phyloP scores from a whole-genome alignment of 2,329 filamentous ascomycete species.

The Ophiosphaerella narmari region DNA sequence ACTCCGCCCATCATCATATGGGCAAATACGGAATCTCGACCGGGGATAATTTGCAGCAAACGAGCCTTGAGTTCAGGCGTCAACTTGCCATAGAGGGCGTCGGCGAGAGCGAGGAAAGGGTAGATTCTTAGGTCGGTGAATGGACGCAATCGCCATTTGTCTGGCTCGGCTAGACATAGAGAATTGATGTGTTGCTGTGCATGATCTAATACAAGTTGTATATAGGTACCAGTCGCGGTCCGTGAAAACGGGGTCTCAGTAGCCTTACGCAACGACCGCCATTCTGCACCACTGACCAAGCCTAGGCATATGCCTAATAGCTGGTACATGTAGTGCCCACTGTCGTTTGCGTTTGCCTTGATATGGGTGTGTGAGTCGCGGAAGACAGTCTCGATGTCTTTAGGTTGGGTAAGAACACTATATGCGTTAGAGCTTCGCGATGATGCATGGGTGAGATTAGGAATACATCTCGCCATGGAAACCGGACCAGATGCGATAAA shows the following conservation, averaged over 20 bases:
- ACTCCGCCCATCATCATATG: conserved; percentile 45
- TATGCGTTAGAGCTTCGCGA: neutral
- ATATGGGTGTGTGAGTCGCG: conserved; percentile 51
- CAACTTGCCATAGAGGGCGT: conserved; percentile 46
- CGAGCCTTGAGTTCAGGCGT: conserved; percentile 20
- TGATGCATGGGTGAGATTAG: neutral
- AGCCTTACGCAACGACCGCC: conserved; percentile 27
- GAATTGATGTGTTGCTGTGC: conserved; percentile 5
- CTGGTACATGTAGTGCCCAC: conserved; percentile 48
- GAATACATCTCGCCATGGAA: conserved; percentile 47
- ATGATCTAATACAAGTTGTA: conserved; percentile 3
- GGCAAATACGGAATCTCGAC: conserved; percentile 42
- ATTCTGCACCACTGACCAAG: conserved; percentile 43
- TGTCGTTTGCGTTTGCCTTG: conserved; percentile 51
- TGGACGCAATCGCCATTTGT: conserved; percentile 24
- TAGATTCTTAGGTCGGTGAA: conserved; percentile 39
- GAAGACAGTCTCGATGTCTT: conserved; percentile 39
- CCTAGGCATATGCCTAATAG: conserved; percentile 53
- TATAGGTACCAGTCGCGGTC: conserved; percentile 3
- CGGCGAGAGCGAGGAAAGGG: conserved; percentile 48
- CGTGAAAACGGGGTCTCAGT: conserved; percentile 25
- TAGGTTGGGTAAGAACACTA: conserved; percentile 18
- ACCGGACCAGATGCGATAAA: conserved; percentile 47
- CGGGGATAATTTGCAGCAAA: conserved; percentile 27
- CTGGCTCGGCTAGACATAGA: conserved; percentile 1